Evolutionary conservation across 1,284 basidiomycete genomes (phyloP).

Genomic region (Pholiota adiposa): DNA sequence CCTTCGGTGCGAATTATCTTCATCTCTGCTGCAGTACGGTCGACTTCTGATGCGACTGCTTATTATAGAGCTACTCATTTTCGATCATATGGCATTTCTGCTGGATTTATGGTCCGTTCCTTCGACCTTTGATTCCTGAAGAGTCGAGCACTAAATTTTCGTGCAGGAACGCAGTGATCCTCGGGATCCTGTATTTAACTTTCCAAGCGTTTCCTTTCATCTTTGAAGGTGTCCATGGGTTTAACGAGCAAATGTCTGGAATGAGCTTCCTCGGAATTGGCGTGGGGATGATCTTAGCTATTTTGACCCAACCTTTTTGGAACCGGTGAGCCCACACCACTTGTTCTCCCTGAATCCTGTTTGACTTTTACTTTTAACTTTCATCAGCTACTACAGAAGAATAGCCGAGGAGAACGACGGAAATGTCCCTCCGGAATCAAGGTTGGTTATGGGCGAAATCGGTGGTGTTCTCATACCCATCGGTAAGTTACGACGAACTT

Average conservation of each 20-base stretch:
- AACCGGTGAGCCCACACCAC: constrained; percentile 45
- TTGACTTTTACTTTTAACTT: constrained; percentile 9
- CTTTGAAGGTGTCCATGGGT: constrained; percentile 64
- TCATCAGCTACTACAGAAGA: constrained; percentile 51
- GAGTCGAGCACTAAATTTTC: neutral
- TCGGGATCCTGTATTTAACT: constrained; percentile 79
- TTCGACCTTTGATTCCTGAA: neutral
- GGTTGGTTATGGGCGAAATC: constrained; percentile 68
- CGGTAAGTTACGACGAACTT: constrained; percentile 33
- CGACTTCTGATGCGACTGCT: neutral
- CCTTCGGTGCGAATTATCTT: constrained; percentile 65
- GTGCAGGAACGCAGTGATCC: constrained; percentile 53
- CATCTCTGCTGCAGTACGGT: neutral
- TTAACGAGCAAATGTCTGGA: constrained; percentile 63
- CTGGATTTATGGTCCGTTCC: constrained; percentile 61
- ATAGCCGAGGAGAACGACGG: constrained; percentile 44
- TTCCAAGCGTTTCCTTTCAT: constrained; percentile 78
- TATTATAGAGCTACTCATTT: constrained; percentile 61
- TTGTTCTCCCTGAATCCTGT: neutral
- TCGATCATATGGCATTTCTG: constrained; percentile 78
- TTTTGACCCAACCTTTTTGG: constrained; percentile 66
- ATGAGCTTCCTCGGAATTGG: constrained; percentile 77
- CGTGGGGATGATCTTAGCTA: constrained; percentile 62
- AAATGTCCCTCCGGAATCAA: constrained; percentile 68
- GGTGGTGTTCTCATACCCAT: constrained; percentile 67